Percentiles rank a stretch among this genome's conserved stretches.
These are phyloP conservation scores for Geotrichum fermentans DNA, from an alignment of 1,139 yeast genomes.

Conservation along the genomic window DNA sequence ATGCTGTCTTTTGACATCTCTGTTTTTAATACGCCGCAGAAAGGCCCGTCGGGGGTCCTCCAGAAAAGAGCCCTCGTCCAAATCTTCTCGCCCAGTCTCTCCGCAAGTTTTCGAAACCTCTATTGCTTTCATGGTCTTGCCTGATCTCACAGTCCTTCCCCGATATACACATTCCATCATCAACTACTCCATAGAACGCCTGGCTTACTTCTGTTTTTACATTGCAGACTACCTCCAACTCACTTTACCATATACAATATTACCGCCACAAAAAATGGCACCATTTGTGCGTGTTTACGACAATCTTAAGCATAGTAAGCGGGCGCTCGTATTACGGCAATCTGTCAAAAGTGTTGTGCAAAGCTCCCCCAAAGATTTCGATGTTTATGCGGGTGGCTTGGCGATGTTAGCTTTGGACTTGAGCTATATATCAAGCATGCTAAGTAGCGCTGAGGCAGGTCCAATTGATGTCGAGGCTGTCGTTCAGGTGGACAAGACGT, in stretches of 20 bases:
- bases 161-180: slow-evolving; percentile 31
- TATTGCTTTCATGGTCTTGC: slow-evolving; percentile 31
- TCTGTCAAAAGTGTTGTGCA: slow-evolving; percentile 20
- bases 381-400: slow-evolving; percentile 32
- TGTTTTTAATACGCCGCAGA: slow-evolving; percentile 9
- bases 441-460: slow-evolving; percentile 20
- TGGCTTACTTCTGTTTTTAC: slow-evolving; percentile 32
- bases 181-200: slow-evolving; percentile 36
- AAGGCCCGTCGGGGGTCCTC: neutral
- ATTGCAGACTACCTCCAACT: slow-evolving; percentile 35
- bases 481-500: slow-evolving; percentile 12
- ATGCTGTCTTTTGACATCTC: neutral
- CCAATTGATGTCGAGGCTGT: neutral
- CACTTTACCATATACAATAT: slow-evolving; percentile 34
- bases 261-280: slow-evolving; percentile 30
- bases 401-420: slow-evolving; percentile 37
- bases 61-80: neutral
- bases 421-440: slow-evolving; percentile 27
- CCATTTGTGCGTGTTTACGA: slow-evolving; percentile 26
- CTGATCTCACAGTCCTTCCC: slow-evolving; percentile 33
- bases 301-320: neutral
- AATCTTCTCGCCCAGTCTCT: slow-evolving; percentile 25
- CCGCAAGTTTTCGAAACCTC: slow-evolving; percentile 43
- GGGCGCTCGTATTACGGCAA: slow-evolving; percentile 4
- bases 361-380: slow-evolving; percentile 32